Base-by-base conservation (phyloP, 2,329 filamentous ascomycete genomes). In the Epichloe brachyelytri region DNA sequence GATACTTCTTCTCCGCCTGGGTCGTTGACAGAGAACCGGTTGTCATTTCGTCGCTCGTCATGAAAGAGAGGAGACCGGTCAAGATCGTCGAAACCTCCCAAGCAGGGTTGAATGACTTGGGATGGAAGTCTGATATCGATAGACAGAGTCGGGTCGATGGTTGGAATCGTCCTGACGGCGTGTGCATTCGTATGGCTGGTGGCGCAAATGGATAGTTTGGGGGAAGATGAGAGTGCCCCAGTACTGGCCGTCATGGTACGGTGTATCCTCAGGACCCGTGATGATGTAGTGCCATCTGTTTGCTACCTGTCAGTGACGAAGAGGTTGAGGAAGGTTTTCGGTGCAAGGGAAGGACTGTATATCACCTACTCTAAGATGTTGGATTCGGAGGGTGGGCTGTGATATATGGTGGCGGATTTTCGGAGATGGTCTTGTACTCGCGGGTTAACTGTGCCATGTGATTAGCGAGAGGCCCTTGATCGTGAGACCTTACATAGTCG, bases 31-130 rank as follows among this genome's bases (percentile, higher is more conserved):
- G 80, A 33, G 85, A 90, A 2, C 93, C 93, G 0, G 93, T 97
- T 0, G 93, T 98, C 86, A 97, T 96, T 72, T 98, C 93, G 64
- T 98, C 91, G 57, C 87, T 88, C 2, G 91, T 97, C 93, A 98
- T 98, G 70, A 98, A 98, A 39, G 86, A 94, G 55, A 97, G 74
- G 30, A 98, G 78, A 10, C 93, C 93, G 51, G 95, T 94, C 15
- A 98, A 74, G 57, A 98, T 98, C 0, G 93, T 98, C 50, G 86
- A 91, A 7, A 98, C 93, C 63, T 95, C 91, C 93, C 93, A 98
- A 1, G 93, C 90, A 2, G 93, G 93, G 66, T 98, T 98, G 75
- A 97, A 98, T 30, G 86, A 91, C 68, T 95, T 95, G 4, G 93
- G 93, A 65, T 98, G 93, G 70, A 97, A 98, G 65, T 98, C 93